A percentile compares a stretch with the other conserved stretches of the same genome.
Conservation (phyloP, 2,329 filamentous ascomycete genomes). For the Phyllosticta ampelicida region DNA sequence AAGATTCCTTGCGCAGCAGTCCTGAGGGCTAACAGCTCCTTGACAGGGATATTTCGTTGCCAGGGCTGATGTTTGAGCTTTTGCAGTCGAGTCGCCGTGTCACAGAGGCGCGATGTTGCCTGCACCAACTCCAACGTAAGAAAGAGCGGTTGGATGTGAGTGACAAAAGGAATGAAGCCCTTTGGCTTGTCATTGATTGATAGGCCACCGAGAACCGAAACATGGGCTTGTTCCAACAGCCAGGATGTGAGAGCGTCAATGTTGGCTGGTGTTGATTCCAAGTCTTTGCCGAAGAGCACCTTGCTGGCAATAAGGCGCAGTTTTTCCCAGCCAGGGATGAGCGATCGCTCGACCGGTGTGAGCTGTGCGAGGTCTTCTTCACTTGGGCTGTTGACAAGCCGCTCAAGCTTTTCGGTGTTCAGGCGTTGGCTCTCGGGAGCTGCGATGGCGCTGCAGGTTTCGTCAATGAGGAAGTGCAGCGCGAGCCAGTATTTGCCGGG, state of each 20-base stretch:
- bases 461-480: constrained; percentile 4
- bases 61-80: constrained; percentile 7
- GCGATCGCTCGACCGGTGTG: neutral
- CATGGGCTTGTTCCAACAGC: neutral
- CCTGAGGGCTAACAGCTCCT: constrained; percentile 1
- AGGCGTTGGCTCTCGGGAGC: constrained; percentile 4
- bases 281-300: neutral
- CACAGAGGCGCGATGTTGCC: constrained; percentile 11
- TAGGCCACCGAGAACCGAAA: neutral
- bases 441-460: constrained; percentile 5
- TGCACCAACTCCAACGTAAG: constrained; percentile 16
- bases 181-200: neutral
- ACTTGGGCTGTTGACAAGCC: neutral
- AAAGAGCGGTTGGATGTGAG: constrained; percentile 4
- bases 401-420: neutral
- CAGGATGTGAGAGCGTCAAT: neutral
- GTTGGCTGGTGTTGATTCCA: neutral
- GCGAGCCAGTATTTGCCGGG: constrained; percentile 7
- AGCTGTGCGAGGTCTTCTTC: constrained; percentile 5
- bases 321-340: constrained; percentile 8
- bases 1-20: neutral
- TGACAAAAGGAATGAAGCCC: neutral
- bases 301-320: constrained; percentile 6
- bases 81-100: neutral
- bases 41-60: neutral